These are phyloP conservation scores for Immersiporthe knoxdaviesiana DNA, from an alignment of 2,329 filamentous ascomycete genomes.

Conservation along the genomic window DNA sequence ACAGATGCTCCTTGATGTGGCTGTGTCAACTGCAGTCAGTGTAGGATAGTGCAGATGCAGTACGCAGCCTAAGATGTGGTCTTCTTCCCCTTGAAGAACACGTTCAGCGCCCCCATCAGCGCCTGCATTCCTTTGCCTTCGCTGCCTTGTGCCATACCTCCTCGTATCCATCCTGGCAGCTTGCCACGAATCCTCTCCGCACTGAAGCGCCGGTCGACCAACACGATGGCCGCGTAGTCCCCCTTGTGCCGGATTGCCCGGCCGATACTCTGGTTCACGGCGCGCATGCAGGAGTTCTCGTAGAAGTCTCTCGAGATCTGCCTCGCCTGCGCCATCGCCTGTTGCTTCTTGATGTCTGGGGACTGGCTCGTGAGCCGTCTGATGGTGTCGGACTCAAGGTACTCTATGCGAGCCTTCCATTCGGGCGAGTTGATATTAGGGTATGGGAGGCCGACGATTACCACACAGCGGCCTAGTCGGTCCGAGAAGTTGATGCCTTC, in stretches of 20 bases:
- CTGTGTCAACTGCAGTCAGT: not conserved
- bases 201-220: slow-evolving; percentile 82
- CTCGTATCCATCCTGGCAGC: slow-evolving; percentile 86
- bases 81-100: slow-evolving; percentile 62
- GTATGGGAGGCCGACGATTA: slow-evolving; percentile 91
- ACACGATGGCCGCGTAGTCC: slow-evolving; percentile 89
- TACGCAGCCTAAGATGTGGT: not conserved
- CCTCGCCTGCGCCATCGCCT: slow-evolving; percentile 48
- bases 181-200: slow-evolving; percentile 74
- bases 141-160: slow-evolving; percentile 60
- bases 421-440: slow-evolving; percentile 87
- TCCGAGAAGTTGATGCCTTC: slow-evolving; percentile 99
- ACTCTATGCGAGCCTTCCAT: slow-evolving; percentile 90
- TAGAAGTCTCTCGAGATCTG: slow-evolving; percentile 77
- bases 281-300: slow-evolving; percentile 94
- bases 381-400: slow-evolving; percentile 69
- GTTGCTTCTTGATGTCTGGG: slow-evolving; percentile 24
- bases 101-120: slow-evolving; percentile 60
- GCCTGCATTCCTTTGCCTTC: slow-evolving; percentile 57
- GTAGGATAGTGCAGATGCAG: not conserved
- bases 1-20: slow-evolving; percentile 30
- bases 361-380: slow-evolving; percentile 38
- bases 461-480: slow-evolving; percentile 81
- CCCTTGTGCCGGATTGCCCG: slow-evolving; percentile 84
- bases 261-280: slow-evolving; percentile 96